Evolutionary conservation across 148 eudicot species (phyloP), one percentile per base, ranked within the genome.

Genomic region (Chenopodium quinoa): DNA sequence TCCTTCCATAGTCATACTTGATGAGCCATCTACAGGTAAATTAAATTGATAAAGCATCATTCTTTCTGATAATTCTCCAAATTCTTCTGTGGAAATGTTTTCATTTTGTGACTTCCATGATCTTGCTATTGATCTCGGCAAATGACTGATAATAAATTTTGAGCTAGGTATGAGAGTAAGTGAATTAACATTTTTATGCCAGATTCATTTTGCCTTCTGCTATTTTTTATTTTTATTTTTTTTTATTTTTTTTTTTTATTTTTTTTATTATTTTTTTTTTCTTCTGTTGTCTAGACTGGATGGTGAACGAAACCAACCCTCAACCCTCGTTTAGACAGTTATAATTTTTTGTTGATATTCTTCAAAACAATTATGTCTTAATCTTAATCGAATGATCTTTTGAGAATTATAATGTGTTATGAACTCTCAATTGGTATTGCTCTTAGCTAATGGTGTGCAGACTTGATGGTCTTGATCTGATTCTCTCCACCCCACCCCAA

Each of bases 11-110:
- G 98, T 96, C 83, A 90, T 96, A 76, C 97, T 96, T 77, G 99
- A 96, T 82, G 99, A 96, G 84, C 99, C 99, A 80, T 96, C 99
- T 16, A 96, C 99, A 78, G 98, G 98, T 95, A 85, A 37, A 46
- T 80, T 56, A 23, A 71, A 69, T 23, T 69, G 70, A 63, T 44
- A 66, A 23, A 12, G 52, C 5, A 48, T 75, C 48, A 23, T 37
- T 46, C 65, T 17, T 65, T 52, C 78, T 23, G 32, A 52, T 34
- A 17, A 17, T 27, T 58, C 44, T 34, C 65, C 80, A 62, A 14
- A 76, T 64, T 66, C 11, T 60, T 20, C 10, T 71, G 58, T 70
- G 23, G 20, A 46, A 37, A 78, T 48, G 74, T 47, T 52, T 62
- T 73, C 69, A 46, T 25, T 9, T 72, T 32, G 65, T 63, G 31